These are phyloP conservation scores for Diplodia intermedia DNA, from an alignment of 2,329 filamentous ascomycete genomes.

Conservation along the genomic window DNA sequence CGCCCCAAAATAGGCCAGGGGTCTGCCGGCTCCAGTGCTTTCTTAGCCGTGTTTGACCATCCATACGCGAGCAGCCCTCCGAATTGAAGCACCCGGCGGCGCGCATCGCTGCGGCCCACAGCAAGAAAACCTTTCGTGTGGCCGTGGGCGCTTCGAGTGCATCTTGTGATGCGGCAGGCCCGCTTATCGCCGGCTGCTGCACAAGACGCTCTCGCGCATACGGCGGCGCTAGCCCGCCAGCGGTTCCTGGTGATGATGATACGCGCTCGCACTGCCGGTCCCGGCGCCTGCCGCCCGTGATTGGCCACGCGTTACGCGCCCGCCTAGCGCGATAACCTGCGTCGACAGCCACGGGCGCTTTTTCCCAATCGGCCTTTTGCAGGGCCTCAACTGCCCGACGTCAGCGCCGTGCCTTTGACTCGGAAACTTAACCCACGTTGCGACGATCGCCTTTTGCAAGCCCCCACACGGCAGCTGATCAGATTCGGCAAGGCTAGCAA, in stretches of 20 bases:
- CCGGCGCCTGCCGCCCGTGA: constrained; percentile 15
- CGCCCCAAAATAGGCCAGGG: constrained; percentile 27
- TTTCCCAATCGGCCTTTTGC: constrained; percentile 19
- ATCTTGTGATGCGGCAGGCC: constrained; percentile 6
- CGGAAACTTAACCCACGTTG: constrained; percentile 11
- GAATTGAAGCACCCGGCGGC: constrained; percentile 13
- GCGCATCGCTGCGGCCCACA: constrained; percentile 9
- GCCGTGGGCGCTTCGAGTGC: constrained; percentile 4
- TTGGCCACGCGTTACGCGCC: constrained; percentile 18
- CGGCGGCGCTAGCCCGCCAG: constrained; percentile 13
- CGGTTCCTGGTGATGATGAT: constrained; percentile 29
- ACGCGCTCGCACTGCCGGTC: constrained; percentile 16
- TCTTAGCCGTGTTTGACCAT: constrained; percentile 12
- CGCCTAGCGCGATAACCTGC: constrained; percentile 20
- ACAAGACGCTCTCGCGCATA: constrained; percentile 14
- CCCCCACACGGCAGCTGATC: constrained; percentile 23
- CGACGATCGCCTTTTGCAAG: constrained; percentile 5
- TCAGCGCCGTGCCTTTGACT: constrained; percentile 13
- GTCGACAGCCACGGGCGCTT: constrained; percentile 8
- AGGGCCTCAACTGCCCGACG: constrained; percentile 12
- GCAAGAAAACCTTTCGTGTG: constrained; percentile 13
- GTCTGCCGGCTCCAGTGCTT: constrained; percentile 12
- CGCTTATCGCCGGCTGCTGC: constrained; percentile 30
- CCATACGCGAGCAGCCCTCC: constrained; percentile 22
- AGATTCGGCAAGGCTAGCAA: background rate